A percentile compares a stretch with the other conserved stretches of the same genome.
These are phyloP conservation scores for Mortierella hygrophila DNA, from an alignment of 192 early-diverging fungal genomes.

Conservation along the genomic window DNA sequence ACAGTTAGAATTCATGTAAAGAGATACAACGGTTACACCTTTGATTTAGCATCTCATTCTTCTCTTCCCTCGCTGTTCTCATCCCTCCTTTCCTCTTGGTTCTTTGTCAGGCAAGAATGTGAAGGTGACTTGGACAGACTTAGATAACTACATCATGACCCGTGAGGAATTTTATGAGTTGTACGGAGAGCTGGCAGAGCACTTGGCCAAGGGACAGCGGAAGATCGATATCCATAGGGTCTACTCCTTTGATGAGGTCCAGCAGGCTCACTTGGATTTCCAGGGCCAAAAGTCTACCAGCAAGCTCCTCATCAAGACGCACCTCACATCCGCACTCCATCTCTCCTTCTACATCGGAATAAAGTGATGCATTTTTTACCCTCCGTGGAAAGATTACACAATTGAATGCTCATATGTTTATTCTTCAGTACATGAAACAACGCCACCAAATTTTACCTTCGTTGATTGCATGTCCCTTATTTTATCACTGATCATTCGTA, in stretches of 20 bases:
- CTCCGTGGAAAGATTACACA: no score
- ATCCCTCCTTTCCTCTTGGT: conserved; percentile 70
- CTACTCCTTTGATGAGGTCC: conserved; percentile 80
- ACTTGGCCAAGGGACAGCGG: conserved; percentile 68
- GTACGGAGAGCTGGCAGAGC: conserved; percentile 67
- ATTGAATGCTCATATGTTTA: no score
- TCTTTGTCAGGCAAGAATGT: conserved; percentile 75
- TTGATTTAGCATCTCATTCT: no score
- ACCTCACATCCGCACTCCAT: no score
- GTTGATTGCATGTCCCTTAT: no score
- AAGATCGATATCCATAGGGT: conserved; percentile 76
- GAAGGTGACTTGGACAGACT: conserved; percentile 72
- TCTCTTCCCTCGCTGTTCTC: neutral
- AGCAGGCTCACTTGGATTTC: conserved; percentile 81
- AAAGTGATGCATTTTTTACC: conserved; percentile 17
- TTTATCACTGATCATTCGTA: no score
- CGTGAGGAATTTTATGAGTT: conserved; percentile 75
- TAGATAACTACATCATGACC: conserved; percentile 75
- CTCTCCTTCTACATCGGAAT: neutral
- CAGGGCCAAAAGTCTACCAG: conserved; percentile 76
- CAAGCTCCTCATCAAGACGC: conserved; percentile 76
- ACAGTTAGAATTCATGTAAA: no score
- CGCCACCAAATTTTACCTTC: no score
- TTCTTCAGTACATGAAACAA: no score
- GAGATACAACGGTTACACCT: no score